These are phyloP conservation scores for Patellifolia procumbens DNA, from an alignment of 179 eudicot genomes.

Conservation along the genomic window DNA sequence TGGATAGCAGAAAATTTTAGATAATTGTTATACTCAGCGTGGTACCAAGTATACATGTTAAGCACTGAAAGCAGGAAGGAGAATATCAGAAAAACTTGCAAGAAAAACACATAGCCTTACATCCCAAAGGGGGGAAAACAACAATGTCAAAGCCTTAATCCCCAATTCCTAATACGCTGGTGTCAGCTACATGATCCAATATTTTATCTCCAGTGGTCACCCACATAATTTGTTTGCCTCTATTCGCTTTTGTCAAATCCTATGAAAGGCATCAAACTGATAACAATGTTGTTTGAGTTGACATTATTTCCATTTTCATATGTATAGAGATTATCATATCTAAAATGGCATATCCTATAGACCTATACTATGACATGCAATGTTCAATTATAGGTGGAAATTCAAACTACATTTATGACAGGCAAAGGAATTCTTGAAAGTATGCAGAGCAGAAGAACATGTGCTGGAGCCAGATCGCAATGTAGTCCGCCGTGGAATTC, in stretches of 20 bases:
- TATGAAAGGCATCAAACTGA: neutral
- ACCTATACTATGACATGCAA: neutral
- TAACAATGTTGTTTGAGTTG: neutral
- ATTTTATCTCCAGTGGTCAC: too few species aligned
- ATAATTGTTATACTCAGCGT: neutral
- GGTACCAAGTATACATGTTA: neutral
- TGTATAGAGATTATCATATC: neutral
- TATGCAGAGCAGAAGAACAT: neutral
- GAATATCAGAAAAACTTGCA: neutral
- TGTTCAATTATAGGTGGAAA: neutral
- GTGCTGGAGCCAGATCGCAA: neutral
- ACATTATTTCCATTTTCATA: neutral
- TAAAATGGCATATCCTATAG: neutral
- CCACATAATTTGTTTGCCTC: too few species aligned
- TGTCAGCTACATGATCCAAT: too few species aligned
- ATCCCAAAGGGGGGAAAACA: neutral
- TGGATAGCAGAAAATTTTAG: constrained; percentile 28
- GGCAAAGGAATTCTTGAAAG: neutral
- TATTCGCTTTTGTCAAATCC: too few species aligned
- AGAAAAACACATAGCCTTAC: neutral
- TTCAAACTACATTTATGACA: neutral
- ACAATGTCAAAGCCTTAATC: too few species aligned
- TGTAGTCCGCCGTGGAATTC: neutral
- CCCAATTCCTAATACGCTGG: too few species aligned
- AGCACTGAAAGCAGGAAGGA: neutral